Base-by-base conservation (phyloP, 1,139 yeast genomes). In the Saccharomycopsis crataegensis region DNA sequence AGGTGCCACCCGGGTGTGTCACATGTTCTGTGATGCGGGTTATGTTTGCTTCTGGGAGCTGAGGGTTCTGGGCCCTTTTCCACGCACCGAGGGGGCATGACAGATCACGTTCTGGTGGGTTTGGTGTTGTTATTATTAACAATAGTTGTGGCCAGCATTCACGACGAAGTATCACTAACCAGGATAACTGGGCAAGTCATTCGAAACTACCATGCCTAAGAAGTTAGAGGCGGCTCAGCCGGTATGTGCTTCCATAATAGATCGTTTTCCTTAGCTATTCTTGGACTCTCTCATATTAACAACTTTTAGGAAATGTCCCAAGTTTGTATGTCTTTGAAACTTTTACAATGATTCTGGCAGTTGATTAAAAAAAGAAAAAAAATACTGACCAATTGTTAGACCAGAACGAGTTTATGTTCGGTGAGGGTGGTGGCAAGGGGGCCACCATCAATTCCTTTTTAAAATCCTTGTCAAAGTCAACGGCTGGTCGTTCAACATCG, bases 361-460 rank as follows among this genome's bases (percentile, higher is more conserved):
- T 5, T 36, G 2, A 5, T 12, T 9, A 41, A 12, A 41, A 41
- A 41, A 41, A 16, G 8, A 16, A 12, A 41, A 41, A 16, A 17
- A 3, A 14, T 9, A 41, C 33, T 32, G 31, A 45, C 48, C 31
- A 32, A 16, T 43, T 16, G 31, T 8, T 16, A 52, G 54, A 70
- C 57, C 70, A 67, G 46, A 80, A 79, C 59, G 90, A 83, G 65
- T 83, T 82, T 62, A 70, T 82, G 42, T 83, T 83, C 61, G 85
- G 83, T 40, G 87, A 82, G 61, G 74, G 76, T 52, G 90, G 88
- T 36, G 88, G 88, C 6, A 74, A 76, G 53, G 88, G 88, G 3
- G 80, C 80, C 56, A 77, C 82, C 45, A 72, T 82, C 38, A 73
- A 82, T 56, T 75, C 85, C 8, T 80, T 83, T 59, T 71, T 83